Base-by-base conservation (phyloP, 345 rosid genomes). In the Salix udensis region DNA sequence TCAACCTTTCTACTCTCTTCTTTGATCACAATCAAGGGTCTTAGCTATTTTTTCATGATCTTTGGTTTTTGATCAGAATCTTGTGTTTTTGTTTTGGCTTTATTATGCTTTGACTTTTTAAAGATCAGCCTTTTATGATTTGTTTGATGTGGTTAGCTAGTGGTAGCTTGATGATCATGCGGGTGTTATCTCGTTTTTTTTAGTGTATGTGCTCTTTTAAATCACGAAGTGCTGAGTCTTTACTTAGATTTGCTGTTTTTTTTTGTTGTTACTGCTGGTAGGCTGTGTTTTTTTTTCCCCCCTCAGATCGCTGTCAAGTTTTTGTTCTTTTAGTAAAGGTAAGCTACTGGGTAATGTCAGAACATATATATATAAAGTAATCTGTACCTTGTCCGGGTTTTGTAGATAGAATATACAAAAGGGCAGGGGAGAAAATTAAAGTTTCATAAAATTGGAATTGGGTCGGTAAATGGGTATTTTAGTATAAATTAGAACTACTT, bases 221-320 rank as follows among this genome's bases (percentile, higher is more conserved):
- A 58, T 37, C 42, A 3, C 68, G 24, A 65, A 53, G 31, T 26
- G 60, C 62, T 62, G 30, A 73, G 10, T 8, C 26, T 62, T 7
- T 60, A 3, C 48, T 68, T 15, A 7, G 71, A 50, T 68, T 73
- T 76, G 73, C 15, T 52, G 7, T 55, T 70, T 70, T 61, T 42
- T 36, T 31, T 3, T 58, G 52, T 18, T 70, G 61, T 70, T 15
- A 9, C 62, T 76, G 53, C 4, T 34, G 18, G 26, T 61, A 68
- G 16, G 36, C 30, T 70, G 7, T 58, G 15, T 11, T 13, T 31
- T 30, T 28, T 48, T 2, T 50, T 15, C 0, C 3, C 0, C 2
- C 13, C 0, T 1, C 50, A 52, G 77, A 50, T 75, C 71, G 34
- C 24, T 58, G 6, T n/a, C 12, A 11, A 3, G n/a, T 23, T 74